A percentile compares a stretch with the other conserved stretches of the same genome.
Evolutionary conservation across 1,284 basidiomycete genomes (phyloP).

Genomic region (Pterula multifida): DNA sequence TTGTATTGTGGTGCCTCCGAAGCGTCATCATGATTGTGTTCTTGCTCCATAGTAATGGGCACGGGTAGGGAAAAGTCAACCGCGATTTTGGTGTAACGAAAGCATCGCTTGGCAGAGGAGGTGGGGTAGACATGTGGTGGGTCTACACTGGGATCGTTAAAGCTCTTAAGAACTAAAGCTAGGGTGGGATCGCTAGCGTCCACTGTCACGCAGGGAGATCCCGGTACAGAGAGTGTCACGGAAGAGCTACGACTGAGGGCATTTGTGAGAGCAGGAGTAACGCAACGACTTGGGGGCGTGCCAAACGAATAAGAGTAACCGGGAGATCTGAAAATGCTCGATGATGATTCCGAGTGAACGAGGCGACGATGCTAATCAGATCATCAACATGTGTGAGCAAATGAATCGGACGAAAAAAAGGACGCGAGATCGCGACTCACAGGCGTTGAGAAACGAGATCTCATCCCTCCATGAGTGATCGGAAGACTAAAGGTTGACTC

Average conservation of each 20-base stretch:
- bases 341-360: too few relatives aligned
- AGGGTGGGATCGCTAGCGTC: neutral
- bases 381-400: too few relatives aligned
- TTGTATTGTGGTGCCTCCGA: neutral
- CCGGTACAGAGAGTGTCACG: neutral
- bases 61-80: slow-evolving; percentile 26
- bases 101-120: neutral
- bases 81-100: slow-evolving; percentile 17
- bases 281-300: too few relatives aligned
- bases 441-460: too few relatives aligned
- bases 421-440: too few relatives aligned
- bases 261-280: neutral
- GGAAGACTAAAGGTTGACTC: too few relatives aligned
- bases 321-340: too few relatives aligned
- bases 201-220: neutral
- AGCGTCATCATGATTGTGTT: neutral
- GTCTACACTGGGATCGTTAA: neutral
- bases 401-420: too few relatives aligned
- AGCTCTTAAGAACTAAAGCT: neutral
- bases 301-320: too few relatives aligned
- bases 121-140: neutral
- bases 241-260: neutral
- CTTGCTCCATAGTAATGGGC: neutral
- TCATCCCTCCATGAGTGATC: too few relatives aligned
- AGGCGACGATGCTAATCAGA: too few relatives aligned